Base-by-base conservation (phyloP, 2,329 filamentous ascomycete genomes). In the Penicillium carneum region DNA sequence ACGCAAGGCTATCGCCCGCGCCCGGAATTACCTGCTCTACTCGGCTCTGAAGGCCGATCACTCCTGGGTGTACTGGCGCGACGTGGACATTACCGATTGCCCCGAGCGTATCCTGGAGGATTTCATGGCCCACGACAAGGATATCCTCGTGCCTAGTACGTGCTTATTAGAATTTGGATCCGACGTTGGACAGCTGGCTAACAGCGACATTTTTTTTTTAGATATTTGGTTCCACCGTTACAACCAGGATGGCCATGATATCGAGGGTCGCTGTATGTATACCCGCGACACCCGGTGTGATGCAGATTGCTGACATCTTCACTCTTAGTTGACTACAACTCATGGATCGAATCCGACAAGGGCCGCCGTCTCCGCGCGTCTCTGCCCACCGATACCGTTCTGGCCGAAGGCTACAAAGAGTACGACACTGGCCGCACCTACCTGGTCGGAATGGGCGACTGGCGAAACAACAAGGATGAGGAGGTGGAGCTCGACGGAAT, bases 181-280 rank as follows among this genome's bases (percentile, higher is more conserved):
- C 11, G 10, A 4, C 14, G 23, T 26, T 12, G 41, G 33, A 42
- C 20, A 1, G 9, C 42, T 51, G 1, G 53, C 69, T 72, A 66
- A 74, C 41, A 42, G 12, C 33, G 18, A 47, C 5, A 26, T 26
- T 26, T 36, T 50, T 50, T 56, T 23, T 9, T 48, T 73, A 97
- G 93, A 98, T 76, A 89, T 99, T 69, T 98, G 94, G 94, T 98
- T 97, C 80, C 94, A 98, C 76, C 87, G 93, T 50, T 97, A 96
- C 74, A 83, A 86, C 16, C 31, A 36, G 67, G 86, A 94, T 68
- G 87, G 88, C 29, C 84, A 84, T 53, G 94, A 99, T 75, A 94
- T 98, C 69, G 95, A 99, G 81, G 95, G 95, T 66, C 88, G 92
- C 85, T 99, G 92, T 95, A 83, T 81, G 90, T 83, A 55, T 45